These are phyloP conservation scores for Geranomyces michiganensis DNA, from an alignment of 192 early-diverging fungal species.

Conservation along the genomic window DNA sequence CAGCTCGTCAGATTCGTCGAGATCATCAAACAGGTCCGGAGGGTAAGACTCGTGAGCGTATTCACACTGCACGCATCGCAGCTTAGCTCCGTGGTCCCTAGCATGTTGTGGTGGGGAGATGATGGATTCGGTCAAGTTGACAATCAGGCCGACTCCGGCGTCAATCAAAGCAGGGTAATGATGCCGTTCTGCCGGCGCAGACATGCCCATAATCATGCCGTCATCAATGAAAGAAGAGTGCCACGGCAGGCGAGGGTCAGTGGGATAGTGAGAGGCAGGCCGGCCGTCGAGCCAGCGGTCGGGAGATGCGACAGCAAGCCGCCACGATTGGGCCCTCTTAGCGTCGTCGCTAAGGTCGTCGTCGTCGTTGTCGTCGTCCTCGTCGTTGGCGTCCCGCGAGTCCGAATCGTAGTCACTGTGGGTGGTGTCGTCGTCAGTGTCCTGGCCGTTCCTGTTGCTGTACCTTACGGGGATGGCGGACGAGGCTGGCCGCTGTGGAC, in stretches of 20 bases:
- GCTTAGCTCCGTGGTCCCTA: background rate
- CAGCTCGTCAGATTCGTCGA: constrained; percentile 28
- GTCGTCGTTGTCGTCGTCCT: background rate
- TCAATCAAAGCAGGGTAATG: constrained; percentile 44
- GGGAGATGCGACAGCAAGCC: background rate
- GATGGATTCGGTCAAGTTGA: constrained; percentile 51
- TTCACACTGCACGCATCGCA: background rate
- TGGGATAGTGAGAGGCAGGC: constrained; percentile 38
- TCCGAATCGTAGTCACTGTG: no score
- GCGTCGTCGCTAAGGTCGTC: background rate
- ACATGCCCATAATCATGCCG: constrained; percentile 45
- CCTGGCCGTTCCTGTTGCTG: no score
- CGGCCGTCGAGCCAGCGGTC: constrained; percentile 15
- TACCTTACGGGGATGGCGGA: no score
- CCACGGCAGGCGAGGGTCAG: constrained; percentile 45
- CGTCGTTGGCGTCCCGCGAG: no score
- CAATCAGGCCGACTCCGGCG: constrained; percentile 45
- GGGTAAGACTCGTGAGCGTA: constrained; percentile 34
- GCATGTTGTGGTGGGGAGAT: constrained; percentile 27
- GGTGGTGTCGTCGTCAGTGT: no score
- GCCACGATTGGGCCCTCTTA: background rate
- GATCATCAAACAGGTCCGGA: constrained; percentile 45
- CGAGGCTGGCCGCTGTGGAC: no score
- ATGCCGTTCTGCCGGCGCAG: constrained; percentile 47
- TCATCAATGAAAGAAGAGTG: constrained; percentile 54